Evolutionary conservation across 2,329 filamentous ascomycete species (phyloP).

Genomic region (Diaporthe velutina): DNA sequence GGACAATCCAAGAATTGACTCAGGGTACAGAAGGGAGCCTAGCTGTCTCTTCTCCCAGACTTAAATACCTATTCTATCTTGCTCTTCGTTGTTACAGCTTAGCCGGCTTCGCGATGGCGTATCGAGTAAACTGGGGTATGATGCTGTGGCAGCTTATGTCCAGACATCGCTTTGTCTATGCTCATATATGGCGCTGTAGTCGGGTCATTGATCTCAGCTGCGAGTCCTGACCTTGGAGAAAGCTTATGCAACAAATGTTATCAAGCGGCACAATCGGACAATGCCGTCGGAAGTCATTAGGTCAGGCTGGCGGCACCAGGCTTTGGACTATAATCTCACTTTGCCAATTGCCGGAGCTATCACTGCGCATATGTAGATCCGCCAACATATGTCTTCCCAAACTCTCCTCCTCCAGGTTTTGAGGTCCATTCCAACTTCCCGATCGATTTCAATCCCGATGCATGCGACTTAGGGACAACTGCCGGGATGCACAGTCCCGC

Average conservation of each 20-base stretch:
- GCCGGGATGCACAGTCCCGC: constrained; percentile 13
- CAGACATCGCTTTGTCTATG: not conserved
- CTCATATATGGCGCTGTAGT: not conserved
- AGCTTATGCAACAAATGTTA: too few species aligned
- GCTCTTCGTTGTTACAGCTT: not conserved
- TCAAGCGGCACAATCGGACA: not conserved
- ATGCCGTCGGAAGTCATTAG: not conserved
- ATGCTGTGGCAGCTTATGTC: not conserved
- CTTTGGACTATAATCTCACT: not conserved
- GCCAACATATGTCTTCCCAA: not conserved
- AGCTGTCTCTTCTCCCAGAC: not conserved
- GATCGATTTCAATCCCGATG: not conserved
- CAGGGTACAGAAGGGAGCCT: not conserved
- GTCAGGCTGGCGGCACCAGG: not conserved
- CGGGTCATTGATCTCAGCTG: not conserved
- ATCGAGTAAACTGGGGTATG: not conserved
- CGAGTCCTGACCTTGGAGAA: not conserved
- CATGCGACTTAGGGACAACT: not conserved
- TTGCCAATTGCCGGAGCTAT: not conserved
- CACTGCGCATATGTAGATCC: not conserved
- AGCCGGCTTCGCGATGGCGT: not conserved
- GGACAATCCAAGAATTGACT: not conserved
- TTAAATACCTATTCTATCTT: not conserved
- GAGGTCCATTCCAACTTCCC: too few species aligned
- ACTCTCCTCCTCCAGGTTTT: not conserved